These are phyloP conservation scores for Auricularia sp. DNA, from an alignment of 768 basidiomycete genomes.

Conservation along the genomic window DNA sequence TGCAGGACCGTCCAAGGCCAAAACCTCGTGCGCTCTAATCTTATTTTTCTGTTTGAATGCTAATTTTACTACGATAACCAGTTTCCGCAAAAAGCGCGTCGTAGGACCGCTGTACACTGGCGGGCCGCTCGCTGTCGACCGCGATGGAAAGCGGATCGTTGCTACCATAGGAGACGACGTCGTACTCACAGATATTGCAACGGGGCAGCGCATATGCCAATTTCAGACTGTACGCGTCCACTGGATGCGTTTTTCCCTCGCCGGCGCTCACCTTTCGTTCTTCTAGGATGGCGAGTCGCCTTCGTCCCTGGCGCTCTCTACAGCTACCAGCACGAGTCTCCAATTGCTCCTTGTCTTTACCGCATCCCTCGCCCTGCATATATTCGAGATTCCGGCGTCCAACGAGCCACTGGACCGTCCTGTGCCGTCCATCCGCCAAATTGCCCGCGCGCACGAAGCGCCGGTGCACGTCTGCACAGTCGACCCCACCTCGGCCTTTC, in stretches of 20 bases:
- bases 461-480: conserved; percentile 83
- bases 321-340: conserved; percentile 35
- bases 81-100: conserved; percentile 65
- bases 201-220: conserved; percentile 65
- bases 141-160: conserved; percentile 69
- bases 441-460: conserved; percentile 82
- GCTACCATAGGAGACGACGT: conserved; percentile 85
- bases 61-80: conserved; percentile 17
- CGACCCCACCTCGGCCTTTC: conserved; percentile 79
- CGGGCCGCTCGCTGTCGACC: conserved; percentile 72
- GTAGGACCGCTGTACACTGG: conserved; percentile 80
- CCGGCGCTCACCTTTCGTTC: conserved; percentile 3
- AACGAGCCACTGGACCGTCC: conserved; percentile 33
- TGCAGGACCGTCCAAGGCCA: neutral
- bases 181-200: conserved; percentile 68
- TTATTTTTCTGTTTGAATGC: neutral
- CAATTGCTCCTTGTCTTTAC: conserved; percentile 71
- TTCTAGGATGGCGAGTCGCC: conserved; percentile 74
- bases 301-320: conserved; percentile 75
- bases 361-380: conserved; percentile 66
- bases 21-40: neutral
- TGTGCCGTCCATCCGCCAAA: conserved; percentile 61
- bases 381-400: conserved; percentile 66
- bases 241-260: neutral
- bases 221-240: conserved; percentile 57